Base-by-base conservation (phyloP, 306 rosid genomes). In the Luffa acutangula region DNA sequence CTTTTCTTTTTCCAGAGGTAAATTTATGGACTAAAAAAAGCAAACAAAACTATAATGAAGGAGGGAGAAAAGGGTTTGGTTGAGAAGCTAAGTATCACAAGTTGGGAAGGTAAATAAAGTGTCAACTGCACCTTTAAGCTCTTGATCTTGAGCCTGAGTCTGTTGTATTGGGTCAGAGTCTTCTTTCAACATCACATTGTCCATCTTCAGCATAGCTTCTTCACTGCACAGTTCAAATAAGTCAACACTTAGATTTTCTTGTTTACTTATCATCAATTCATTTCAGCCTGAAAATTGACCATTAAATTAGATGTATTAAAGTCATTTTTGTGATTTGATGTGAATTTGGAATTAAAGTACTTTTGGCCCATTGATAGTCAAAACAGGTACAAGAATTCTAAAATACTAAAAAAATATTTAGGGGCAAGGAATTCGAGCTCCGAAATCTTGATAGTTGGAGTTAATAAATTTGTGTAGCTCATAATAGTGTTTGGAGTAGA, bases 51-150 rank as follows among this genome's bases (percentile, higher is more conserved):
- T 18, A 45, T 0, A 11, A 20, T 45, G 57, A 9, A 9, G 9
- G 33, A 69, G 21, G 73, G 33, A 45, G 56, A 70, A 11, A 11
- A 6, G n/a, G 8, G 18, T 4, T 42, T 17, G 3, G 18, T n/a
- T 69, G 75, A 48, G 58, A 64, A 66, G 54, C 60, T 46, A 73
- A 72, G 84, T 83, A 48, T 75, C 85, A 81, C 85, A 89, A 64
- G 88, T 84, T 87, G 92, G 86, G 82, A 90, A 91, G 48, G 87
- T 83, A 75, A 92, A 89, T 81, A 88, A 80, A 79, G 88, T 87
- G 76, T 89, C 92, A 13, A 74, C 46, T 59, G 92, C 94, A 59
- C 96, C 89, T 86, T 87, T 88, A 51, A 89, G 81, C 79, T 89
- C 93, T 17, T 87, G 90, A n/a, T 92, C 92, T 75, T 87, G 88